A percentile compares a stretch with the other conserved stretches of the same genome.
Evolutionary conservation across 768 basidiomycete genomes (phyloP).

Genomic region (Tylopilus rubrobrunneus): DNA sequence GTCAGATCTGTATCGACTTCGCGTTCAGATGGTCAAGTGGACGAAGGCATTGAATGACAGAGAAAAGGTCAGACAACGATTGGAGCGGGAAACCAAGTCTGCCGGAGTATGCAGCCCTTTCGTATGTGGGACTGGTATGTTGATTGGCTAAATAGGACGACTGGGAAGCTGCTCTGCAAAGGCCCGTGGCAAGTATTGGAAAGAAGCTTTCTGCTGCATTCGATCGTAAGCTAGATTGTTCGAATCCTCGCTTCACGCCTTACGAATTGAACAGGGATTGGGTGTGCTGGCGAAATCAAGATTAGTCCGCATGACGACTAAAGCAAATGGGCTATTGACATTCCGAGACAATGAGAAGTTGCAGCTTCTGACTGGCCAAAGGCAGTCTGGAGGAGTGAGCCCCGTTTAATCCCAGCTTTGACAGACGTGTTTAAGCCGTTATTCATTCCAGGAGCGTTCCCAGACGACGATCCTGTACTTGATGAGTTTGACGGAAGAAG

Average conservation of each 20-base stretch:
- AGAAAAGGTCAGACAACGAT: slow-evolving; percentile 45
- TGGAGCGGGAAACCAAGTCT: slow-evolving; percentile 58
- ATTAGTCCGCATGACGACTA: slow-evolving; percentile 81
- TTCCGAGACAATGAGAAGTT: slow-evolving; percentile 90
- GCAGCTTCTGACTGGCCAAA: slow-evolving; percentile 78
- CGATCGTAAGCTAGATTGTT: slow-evolving; percentile 58
- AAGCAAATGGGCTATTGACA: slow-evolving; percentile 90
- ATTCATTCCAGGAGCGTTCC: slow-evolving; percentile 75
- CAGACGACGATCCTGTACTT: slow-evolving; percentile 95
- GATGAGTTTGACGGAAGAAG: slow-evolving; percentile 91
- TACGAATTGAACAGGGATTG: slow-evolving; percentile 57
- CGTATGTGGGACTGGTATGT: not conserved
- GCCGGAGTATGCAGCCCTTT: slow-evolving; percentile 47
- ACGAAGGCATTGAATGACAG: slow-evolving; percentile 50
- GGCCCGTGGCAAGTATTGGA: slow-evolving; percentile 74
- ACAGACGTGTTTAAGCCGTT: slow-evolving; percentile 1
- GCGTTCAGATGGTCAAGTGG: slow-evolving; percentile 59
- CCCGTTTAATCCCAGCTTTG: not conserved
- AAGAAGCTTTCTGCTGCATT: slow-evolving; percentile 87
- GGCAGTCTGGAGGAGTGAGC: slow-evolving; percentile 95
- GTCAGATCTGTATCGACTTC: slow-evolving; percentile 1
- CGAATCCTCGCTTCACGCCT: slow-evolving; percentile 1
- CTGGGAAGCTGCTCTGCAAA: slow-evolving; percentile 82
- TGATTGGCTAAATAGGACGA: slow-evolving; percentile 48
- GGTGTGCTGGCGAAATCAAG: slow-evolving; percentile 87